Evolutionary conservation across 495 filamentous ascomycete genomes (phyloP).

Genomic region (Aspergillus wentii): DNA sequence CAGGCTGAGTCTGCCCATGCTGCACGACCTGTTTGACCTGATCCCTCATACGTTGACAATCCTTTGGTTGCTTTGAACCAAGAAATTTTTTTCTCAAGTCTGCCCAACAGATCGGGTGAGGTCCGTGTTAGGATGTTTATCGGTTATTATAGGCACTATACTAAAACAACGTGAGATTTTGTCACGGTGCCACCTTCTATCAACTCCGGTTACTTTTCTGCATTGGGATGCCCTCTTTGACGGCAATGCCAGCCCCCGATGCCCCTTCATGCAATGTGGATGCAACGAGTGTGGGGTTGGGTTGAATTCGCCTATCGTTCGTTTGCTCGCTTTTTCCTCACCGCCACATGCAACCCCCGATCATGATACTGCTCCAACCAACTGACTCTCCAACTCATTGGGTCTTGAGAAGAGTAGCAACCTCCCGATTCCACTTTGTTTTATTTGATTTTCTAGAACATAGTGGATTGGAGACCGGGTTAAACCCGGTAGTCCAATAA

Average conservation of each 20-base stretch:
- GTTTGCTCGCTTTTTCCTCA: slow-evolving; percentile 28
- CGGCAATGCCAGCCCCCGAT: slow-evolving; percentile 6
- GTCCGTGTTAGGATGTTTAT: slow-evolving; percentile 1
- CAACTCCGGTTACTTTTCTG: no score
- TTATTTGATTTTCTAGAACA: slow-evolving; percentile 13
- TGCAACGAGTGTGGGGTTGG: slow-evolving; percentile 31
- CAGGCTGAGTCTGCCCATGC: no score
- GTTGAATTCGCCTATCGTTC: slow-evolving; percentile 30
- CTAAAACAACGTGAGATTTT: no score
- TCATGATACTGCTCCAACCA: slow-evolving; percentile 25
- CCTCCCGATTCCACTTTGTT: slow-evolving; percentile 1
- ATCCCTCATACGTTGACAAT: no score
- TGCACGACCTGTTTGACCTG: no score
- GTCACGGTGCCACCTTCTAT: no score
- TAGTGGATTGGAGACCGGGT: slow-evolving; percentile 10
- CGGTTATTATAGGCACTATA: not conserved
- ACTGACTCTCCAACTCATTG: slow-evolving; percentile 21
- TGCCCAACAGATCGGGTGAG: slow-evolving; percentile 2
- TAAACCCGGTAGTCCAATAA: slow-evolving; percentile 5
- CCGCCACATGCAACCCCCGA: slow-evolving; percentile 36
- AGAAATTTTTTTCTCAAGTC: no score
- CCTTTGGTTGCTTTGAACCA: no score
- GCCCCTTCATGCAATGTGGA: slow-evolving; percentile 11
- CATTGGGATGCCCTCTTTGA: slow-evolving; percentile 1
- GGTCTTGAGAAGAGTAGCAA: slow-evolving; percentile 7